Percentiles rank a stretch among this genome's conserved stretches.
phyloP scores from a whole-genome alignment of 1,139 yeast genomes.

The Geotrichum carabidarum region DNA sequence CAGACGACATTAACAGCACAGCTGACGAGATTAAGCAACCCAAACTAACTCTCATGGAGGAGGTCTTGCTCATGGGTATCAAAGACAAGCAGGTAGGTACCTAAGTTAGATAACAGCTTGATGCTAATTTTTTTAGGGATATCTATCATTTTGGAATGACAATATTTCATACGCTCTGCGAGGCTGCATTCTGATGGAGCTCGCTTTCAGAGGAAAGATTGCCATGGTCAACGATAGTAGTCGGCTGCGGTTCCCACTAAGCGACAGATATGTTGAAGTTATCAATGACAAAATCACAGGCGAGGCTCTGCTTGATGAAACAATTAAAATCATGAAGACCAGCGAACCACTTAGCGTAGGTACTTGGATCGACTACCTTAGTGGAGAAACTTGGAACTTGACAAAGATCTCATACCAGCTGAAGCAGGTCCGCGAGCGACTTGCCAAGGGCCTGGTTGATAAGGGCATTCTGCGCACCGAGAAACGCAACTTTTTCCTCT shows the following conservation, averaged over 20 bases:
- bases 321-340: slow-evolving; percentile 79
- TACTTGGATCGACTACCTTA: slow-evolving; percentile 88
- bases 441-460: slow-evolving; percentile 95
- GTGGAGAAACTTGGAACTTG: slow-evolving; percentile 95
- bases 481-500: slow-evolving; percentile 84
- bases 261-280: slow-evolving; percentile 84
- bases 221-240: slow-evolving; percentile 89
- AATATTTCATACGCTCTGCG: slow-evolving; percentile 92
- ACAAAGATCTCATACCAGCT: slow-evolving; percentile 91
- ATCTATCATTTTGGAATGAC: slow-evolving; percentile 96
- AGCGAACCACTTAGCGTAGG: slow-evolving; percentile 80
- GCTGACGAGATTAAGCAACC: slow-evolving; percentile 54
- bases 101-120: neutral
- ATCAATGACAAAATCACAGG: slow-evolving; percentile 86
- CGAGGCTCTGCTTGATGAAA: slow-evolving; percentile 89
- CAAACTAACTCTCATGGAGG: slow-evolving; percentile 88
- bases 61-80: slow-evolving; percentile 83
- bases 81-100: slow-evolving; percentile 66
- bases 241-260: slow-evolving; percentile 80
- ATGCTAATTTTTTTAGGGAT: slow-evolving; percentile 46
- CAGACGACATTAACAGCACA: slow-evolving; percentile 55
- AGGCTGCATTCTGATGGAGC: slow-evolving; percentile 87
- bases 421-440: slow-evolving; percentile 93
- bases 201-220: slow-evolving; percentile 86
- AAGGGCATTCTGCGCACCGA: slow-evolving; percentile 97